phyloP scores from a whole-genome alignment of 2,329 filamentous ascomycete genomes.

The Diaporthe ilicicola region DNA sequence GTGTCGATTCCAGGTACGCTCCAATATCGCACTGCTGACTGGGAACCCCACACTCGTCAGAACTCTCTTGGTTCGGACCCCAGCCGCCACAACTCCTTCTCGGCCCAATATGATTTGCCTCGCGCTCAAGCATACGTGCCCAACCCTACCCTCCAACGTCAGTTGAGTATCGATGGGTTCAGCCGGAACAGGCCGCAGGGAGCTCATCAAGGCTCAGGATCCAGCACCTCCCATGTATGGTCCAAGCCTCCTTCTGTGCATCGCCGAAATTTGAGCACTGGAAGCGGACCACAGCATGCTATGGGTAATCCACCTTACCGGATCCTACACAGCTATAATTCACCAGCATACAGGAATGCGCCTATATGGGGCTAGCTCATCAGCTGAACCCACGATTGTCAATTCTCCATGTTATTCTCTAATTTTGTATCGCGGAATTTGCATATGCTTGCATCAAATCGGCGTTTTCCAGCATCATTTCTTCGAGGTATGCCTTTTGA shows the following conservation, averaged over 20 bases:
- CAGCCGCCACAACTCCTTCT: slow-evolving; percentile 45
- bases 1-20: slow-evolving; percentile 27
- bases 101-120: slow-evolving; percentile 35
- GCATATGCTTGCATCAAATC: slow-evolving; percentile 18
- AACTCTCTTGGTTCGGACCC: slow-evolving; percentile 37
- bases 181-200: slow-evolving; percentile 18
- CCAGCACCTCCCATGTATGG: slow-evolving; percentile 13
- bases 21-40: slow-evolving; percentile 38
- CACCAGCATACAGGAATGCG: slow-evolving; percentile 61
- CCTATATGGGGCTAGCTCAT: slow-evolving; percentile 63
- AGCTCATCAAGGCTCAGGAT: neutral
- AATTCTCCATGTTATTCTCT: neutral
- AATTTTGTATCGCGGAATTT: slow-evolving; percentile 4
- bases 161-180: slow-evolving; percentile 19
- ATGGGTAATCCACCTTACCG: slow-evolving; percentile 52
- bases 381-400: neutral
- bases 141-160: slow-evolving; percentile 25
- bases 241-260: slow-evolving; percentile 43
- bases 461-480: slow-evolving; percentile 22
- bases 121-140: slow-evolving; percentile 33
- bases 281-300: slow-evolving; percentile 36
- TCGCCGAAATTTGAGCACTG: slow-evolving; percentile 50
- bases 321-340: slow-evolving; percentile 66
- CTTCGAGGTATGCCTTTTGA: neutral
- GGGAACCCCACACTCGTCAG: slow-evolving; percentile 43